Evolutionary conservation across 495 filamentous ascomycete species (phyloP).

Genomic region (Aspergillus carlsbadensis): DNA sequence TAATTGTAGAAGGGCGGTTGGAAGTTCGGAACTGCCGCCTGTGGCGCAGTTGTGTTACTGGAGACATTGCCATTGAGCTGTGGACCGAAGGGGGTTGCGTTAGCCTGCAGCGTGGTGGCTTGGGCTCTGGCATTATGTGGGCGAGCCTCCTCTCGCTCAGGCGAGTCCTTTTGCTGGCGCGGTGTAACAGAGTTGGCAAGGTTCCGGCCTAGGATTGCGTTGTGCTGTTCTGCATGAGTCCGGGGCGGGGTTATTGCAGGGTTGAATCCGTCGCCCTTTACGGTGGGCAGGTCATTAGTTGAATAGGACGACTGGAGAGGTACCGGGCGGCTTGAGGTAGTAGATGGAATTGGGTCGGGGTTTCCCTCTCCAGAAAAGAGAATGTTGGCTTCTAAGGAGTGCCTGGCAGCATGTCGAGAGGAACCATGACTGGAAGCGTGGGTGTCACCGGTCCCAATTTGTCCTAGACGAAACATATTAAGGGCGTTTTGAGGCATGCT

Average conservation of each 20-base stretch:
- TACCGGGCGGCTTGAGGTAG: constrained; percentile 31
- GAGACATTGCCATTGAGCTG: constrained; percentile 31
- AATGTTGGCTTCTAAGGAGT: constrained; percentile 57
- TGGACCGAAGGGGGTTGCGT: constrained; percentile 67
- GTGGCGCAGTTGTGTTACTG: constrained; percentile 19
- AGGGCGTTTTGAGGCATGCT: constrained; percentile 68
- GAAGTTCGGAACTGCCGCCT: constrained; percentile 25
- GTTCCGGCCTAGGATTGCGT: constrained; percentile 75
- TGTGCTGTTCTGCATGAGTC: constrained; percentile 75
- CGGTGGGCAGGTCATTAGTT: constrained; percentile 83
- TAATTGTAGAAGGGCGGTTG: constrained; percentile 35
- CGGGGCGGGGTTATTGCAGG: constrained; percentile 57
- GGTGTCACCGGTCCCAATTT: constrained; percentile 25
- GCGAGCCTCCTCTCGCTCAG: constrained; percentile 46
- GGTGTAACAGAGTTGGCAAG: constrained; percentile 58
- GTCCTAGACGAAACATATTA: constrained; percentile 38
- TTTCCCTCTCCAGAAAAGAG: constrained; percentile 31
- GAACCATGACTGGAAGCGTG: constrained; percentile 18
- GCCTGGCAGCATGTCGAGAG: constrained; percentile 39
- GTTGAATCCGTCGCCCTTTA: constrained; percentile 59
- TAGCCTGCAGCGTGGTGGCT: constrained; percentile 73
- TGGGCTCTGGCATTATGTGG: constrained; percentile 46
- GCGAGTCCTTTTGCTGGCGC: constrained; percentile 66
- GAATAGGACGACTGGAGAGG: constrained; percentile 82
- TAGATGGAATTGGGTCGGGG: constrained; percentile 26